Evolutionary conservation across 495 filamentous ascomycete genomes (phyloP).

Genomic region (Sordaria brevicollis): DNA sequence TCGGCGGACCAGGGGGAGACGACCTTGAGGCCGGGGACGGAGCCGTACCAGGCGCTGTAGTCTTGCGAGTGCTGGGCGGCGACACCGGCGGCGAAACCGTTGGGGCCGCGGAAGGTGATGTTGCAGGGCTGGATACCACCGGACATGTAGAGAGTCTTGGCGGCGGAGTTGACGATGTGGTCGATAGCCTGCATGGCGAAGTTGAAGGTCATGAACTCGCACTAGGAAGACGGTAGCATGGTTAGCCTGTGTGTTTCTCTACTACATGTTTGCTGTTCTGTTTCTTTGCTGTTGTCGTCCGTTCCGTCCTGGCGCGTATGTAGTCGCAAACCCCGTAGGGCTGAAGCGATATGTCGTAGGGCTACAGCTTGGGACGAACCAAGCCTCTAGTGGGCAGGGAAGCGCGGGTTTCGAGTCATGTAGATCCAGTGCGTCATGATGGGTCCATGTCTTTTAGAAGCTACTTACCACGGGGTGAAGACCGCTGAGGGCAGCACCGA

Average conservation of each 20-base stretch:
- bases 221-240: slow-evolving; percentile 38
- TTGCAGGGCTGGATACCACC: slow-evolving; percentile 99
- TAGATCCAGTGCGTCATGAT: background rate
- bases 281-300: background rate
- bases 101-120: slow-evolving; percentile 97
- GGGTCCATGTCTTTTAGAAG: background rate
- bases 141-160: slow-evolving; percentile 99
- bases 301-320: slow-evolving; percentile 1
- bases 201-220: slow-evolving; percentile 99
- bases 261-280: background rate
- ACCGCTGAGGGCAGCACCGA: slow-evolving; percentile 89
- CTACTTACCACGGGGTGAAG: slow-evolving; percentile 80
- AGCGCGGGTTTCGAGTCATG: background rate
- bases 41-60: slow-evolving; percentile 96
- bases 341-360: background rate
- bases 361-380: background rate
- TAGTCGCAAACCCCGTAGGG: background rate
- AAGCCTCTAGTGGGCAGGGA: background rate
- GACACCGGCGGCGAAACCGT: slow-evolving; percentile 93
- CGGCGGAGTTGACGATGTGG: slow-evolving; percentile 98
- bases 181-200: slow-evolving; percentile 99
- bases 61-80: slow-evolving; percentile 97
- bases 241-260: background rate
- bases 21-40: slow-evolving; percentile 94
- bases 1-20: slow-evolving; percentile 92